Evolutionary conservation across 192 early-diverging fungal genomes (phyloP).

Genomic region (Spizellomyces punctatus): DNA sequence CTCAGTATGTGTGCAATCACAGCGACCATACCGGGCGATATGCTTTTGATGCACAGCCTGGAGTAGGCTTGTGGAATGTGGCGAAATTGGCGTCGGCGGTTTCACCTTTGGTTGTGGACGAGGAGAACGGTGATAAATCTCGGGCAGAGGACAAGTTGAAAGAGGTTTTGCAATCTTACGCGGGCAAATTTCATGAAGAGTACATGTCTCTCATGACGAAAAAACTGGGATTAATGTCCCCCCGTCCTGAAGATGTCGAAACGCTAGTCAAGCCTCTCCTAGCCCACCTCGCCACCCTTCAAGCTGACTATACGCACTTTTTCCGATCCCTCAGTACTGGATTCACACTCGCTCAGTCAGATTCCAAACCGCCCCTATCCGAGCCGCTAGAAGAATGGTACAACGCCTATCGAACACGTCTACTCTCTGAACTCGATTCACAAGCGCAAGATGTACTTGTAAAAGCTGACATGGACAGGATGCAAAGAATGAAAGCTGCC

Average conservation of each 20-base stretch:
- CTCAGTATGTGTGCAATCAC: slow-evolving; percentile 76
- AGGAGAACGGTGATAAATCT: slow-evolving; percentile 47
- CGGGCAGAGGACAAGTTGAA: slow-evolving; percentile 26
- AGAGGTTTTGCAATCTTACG: slow-evolving; percentile 57
- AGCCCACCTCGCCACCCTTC: slow-evolving; percentile 60
- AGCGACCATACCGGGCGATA: slow-evolving; percentile 78
- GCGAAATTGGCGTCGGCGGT: slow-evolving; percentile 68
- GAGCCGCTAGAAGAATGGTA: slow-evolving; percentile 58
- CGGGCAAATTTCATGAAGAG: slow-evolving; percentile 46
- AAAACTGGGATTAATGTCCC: slow-evolving; percentile 43
- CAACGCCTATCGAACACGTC: slow-evolving; percentile 58
- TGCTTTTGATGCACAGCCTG: slow-evolving; percentile 76
- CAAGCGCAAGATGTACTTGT: slow-evolving; percentile 11
- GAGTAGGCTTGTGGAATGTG: slow-evolving; percentile 81
- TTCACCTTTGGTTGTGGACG: slow-evolving; percentile 63
- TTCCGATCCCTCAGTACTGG: slow-evolving; percentile 61
- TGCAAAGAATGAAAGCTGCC: slow-evolving; percentile 59
- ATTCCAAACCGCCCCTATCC: slow-evolving; percentile 50
- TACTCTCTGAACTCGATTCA: slow-evolving; percentile 41
- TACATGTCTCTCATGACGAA: slow-evolving; percentile 65
- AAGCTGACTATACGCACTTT: slow-evolving; percentile 75
- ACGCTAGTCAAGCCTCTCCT: slow-evolving; percentile 69
- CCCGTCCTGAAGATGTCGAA: slow-evolving; percentile 51
- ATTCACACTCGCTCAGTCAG: slow-evolving; percentile 11
- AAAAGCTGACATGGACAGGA: slow-evolving; percentile 37